These are phyloP conservation scores for Colletotrichum tropicicola DNA, from an alignment of 2,329 filamentous ascomycete genomes.

Conservation along the genomic window DNA sequence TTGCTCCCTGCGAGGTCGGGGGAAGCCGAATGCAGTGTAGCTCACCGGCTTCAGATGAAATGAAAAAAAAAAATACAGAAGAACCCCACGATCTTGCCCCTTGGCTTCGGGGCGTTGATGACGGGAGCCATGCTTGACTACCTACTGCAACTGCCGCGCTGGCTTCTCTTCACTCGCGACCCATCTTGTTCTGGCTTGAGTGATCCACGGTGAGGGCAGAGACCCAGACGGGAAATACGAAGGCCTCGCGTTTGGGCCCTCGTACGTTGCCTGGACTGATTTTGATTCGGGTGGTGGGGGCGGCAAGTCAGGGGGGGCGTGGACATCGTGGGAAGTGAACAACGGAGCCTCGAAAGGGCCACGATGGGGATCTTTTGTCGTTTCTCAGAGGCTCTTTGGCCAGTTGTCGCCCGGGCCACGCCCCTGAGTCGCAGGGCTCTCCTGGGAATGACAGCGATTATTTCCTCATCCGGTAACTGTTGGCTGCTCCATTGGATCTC, in stretches of 20 bases:
- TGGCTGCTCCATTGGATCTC: constrained; percentile 6
- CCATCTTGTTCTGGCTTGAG: constrained; percentile 3
- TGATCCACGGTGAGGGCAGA: background rate
- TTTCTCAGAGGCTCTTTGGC: constrained; percentile 10
- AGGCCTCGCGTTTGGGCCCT: background rate
- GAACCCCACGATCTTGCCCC: background rate
- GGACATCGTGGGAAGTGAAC: background rate
- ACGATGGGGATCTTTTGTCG: background rate
- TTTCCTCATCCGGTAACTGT: constrained; percentile 10
- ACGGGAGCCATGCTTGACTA: background rate
- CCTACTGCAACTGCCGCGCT: background rate
- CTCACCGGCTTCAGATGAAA: background rate
- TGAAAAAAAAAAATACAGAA: background rate
- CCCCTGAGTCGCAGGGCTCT: background rate
- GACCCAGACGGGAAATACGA: background rate
- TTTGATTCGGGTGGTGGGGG: constrained; percentile 17
- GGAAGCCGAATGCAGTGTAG: background rate
- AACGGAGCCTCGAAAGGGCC: too few species aligned
- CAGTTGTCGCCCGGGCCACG: background rate
- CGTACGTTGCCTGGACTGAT: constrained; percentile 16
- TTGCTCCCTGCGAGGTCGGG: background rate
- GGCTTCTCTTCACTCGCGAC: background rate
- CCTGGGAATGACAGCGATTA: constrained; percentile 11
- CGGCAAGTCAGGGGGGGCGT: background rate
- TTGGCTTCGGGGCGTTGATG: background rate